These are phyloP conservation scores for Colletotrichum tabaci DNA, from an alignment of 2,329 filamentous ascomycete genomes.

Conservation along the genomic window DNA sequence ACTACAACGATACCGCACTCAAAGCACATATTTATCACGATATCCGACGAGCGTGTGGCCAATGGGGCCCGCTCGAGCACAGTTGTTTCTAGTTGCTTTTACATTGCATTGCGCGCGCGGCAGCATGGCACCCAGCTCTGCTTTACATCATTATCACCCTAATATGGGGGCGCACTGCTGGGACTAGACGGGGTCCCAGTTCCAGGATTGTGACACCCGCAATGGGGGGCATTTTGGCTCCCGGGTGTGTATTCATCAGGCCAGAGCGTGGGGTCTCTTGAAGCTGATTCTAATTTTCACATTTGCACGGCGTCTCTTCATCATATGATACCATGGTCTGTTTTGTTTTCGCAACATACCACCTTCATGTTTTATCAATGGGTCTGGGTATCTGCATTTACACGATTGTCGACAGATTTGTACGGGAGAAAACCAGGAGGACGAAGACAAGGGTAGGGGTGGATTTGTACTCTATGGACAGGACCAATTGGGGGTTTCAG, in stretches of 20 bases:
- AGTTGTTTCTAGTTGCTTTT: constrained; percentile 26
- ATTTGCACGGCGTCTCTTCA: constrained; percentile 42
- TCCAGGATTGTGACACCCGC: background rate
- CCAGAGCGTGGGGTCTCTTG: background rate
- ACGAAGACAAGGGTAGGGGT: background rate
- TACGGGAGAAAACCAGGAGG: background rate
- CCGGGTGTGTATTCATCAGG: constrained; percentile 4
- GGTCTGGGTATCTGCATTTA: constrained; percentile 34
- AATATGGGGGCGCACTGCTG: constrained; percentile 24
- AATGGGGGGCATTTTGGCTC: no score
- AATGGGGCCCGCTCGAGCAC: constrained; percentile 19
- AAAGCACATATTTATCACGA: constrained; percentile 40
- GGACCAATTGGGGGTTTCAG: constrained; percentile 8
- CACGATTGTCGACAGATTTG: constrained; percentile 26
- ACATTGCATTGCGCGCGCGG: constrained; percentile 41
- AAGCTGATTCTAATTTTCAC: constrained; percentile 35
- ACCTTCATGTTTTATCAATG: constrained; percentile 40
- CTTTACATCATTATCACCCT: constrained; percentile 25
- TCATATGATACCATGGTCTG: constrained; percentile 45
- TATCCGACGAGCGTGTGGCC: constrained; percentile 34
- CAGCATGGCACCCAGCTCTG: constrained; percentile 34
- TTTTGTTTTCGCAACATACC: constrained; percentile 40
- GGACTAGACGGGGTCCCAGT: background rate
- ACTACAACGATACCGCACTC: constrained; percentile 2
- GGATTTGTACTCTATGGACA: constrained; percentile 39